These are phyloP conservation scores for Aureobasidium sp. DNA, from an alignment of 2,329 filamentous ascomycete genomes.

Conservation along the genomic window DNA sequence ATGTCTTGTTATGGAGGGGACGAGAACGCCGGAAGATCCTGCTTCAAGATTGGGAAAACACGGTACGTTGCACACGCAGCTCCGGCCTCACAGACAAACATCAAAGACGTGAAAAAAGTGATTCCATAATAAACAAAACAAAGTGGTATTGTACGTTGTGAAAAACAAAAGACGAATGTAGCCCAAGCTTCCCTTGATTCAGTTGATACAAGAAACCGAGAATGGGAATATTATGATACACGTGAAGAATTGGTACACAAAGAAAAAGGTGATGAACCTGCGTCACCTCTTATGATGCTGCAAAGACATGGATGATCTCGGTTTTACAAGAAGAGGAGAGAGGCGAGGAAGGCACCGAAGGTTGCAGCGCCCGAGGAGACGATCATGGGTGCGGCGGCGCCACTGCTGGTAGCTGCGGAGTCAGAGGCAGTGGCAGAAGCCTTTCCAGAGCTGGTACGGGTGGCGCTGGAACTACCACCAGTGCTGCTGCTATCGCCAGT, in stretches of 20 bases:
- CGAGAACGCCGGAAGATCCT: not conserved
- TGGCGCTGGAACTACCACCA: not conserved
- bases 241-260: not conserved
- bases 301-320: not conserved
- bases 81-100: not conserved
- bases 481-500: not conserved
- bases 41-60: not conserved
- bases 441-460: not conserved
- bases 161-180: not conserved
- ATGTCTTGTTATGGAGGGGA: not conserved
- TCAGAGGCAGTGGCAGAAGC: not conserved
- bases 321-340: conserved; percentile 8
- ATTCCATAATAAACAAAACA: not conserved
- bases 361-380: not conserved
- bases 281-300: not conserved
- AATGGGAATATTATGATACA: not conserved
- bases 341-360: conserved; percentile 4
- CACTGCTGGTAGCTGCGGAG: not conserved
- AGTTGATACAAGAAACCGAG: not conserved
- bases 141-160: not conserved
- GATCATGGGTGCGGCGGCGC: not conserved
- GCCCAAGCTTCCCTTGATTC: not conserved
- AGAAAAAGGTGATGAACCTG: not conserved
- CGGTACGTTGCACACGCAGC: not conserved
- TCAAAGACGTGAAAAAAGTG: not conserved